Percentiles rank a stretch among this genome's conserved stretches.
phyloP scores from a whole-genome alignment of 768 basidiomycete species.

The Sistotremastrum suecicum region DNA sequence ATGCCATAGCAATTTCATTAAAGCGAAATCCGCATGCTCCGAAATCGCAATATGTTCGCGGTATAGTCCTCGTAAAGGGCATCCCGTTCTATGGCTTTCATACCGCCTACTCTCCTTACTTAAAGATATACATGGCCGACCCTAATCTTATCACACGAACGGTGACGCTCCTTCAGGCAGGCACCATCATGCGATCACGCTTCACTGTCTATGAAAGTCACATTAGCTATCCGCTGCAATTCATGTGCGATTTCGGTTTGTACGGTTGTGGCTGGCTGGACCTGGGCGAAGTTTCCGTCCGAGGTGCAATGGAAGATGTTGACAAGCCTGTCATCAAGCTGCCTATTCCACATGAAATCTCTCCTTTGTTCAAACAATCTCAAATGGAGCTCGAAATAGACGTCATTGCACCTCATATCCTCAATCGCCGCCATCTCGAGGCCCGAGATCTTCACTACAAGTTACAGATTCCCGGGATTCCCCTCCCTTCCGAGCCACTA shows the following conservation, averaged over 20 bases:
- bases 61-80: constrained; percentile 82
- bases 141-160: constrained; percentile 57
- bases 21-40: constrained; percentile 52
- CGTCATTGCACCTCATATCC: constrained; percentile 63
- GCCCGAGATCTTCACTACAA: constrained; percentile 56
- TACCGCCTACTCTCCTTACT: constrained; percentile 67
- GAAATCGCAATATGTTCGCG: constrained; percentile 51
- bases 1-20: constrained; percentile 72
- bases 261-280: constrained; percentile 91
- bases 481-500: constrained; percentile 49
- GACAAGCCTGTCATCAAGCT: constrained; percentile 7
- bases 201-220: constrained; percentile 85
- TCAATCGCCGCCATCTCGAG: constrained; percentile 59
- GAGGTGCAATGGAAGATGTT: constrained; percentile 23
- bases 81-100: constrained; percentile 93
- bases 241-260: constrained; percentile 88
- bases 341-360: constrained; percentile 25
- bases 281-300: constrained; percentile 49
- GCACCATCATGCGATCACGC: constrained; percentile 64
- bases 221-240: constrained; percentile 77
- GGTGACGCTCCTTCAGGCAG: constrained; percentile 65
- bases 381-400: constrained; percentile 75
- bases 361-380: constrained; percentile 53
- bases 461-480: constrained; percentile 41
- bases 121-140: constrained; percentile 70